A percentile compares a stretch with the other conserved stretches of the same genome.
These are phyloP conservation scores for Bertia moriformis DNA, from an alignment of 2,329 filamentous ascomycete species.

Conservation along the genomic window DNA sequence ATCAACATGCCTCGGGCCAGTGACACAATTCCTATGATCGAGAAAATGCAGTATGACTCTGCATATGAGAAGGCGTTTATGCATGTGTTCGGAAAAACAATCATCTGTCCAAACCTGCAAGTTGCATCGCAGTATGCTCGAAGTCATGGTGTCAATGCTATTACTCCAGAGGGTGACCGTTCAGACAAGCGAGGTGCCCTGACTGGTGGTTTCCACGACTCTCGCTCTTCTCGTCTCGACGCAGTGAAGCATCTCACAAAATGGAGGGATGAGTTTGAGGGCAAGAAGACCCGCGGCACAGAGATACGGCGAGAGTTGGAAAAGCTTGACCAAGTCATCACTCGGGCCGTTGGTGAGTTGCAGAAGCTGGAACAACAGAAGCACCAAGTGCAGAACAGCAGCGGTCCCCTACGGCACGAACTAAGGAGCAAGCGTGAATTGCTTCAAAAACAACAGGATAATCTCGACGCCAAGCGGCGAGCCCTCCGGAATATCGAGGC, in stretches of 20 bases:
- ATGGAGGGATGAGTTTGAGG: constrained; percentile 63
- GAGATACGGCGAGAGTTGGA: constrained; percentile 61
- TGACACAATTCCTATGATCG: constrained; percentile 75
- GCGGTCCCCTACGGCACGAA: constrained; percentile 66
- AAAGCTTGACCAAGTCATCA: constrained; percentile 75
- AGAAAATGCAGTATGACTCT: constrained; percentile 67
- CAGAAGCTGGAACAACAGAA: constrained; percentile 71
- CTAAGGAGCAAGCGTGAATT: constrained; percentile 62
- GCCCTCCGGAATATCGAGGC: constrained; percentile 56
- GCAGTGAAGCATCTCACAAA: constrained; percentile 63
- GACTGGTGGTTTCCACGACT: constrained; percentile 87
- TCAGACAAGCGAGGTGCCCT: constrained; percentile 90
- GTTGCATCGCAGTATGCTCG: constrained; percentile 82
- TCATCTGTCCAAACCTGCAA: constrained; percentile 80
- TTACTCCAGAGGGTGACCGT: constrained; percentile 86
- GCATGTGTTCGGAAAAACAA: constrained; percentile 89
- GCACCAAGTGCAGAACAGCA: constrained; percentile 66
- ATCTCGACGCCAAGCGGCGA: constrained; percentile 54
- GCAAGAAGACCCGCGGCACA: constrained; percentile 43
- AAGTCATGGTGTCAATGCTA: constrained; percentile 80
- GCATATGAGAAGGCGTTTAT: constrained; percentile 74
- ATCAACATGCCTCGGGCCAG: constrained; percentile 70
- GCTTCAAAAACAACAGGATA: constrained; percentile 58
- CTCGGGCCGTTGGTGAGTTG: constrained; percentile 66
- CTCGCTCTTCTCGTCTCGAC: constrained; percentile 71